These are phyloP conservation scores for Wickerhamiella sergipiensis DNA, from an alignment of 805 yeast species.

Conservation along the genomic window DNA sequence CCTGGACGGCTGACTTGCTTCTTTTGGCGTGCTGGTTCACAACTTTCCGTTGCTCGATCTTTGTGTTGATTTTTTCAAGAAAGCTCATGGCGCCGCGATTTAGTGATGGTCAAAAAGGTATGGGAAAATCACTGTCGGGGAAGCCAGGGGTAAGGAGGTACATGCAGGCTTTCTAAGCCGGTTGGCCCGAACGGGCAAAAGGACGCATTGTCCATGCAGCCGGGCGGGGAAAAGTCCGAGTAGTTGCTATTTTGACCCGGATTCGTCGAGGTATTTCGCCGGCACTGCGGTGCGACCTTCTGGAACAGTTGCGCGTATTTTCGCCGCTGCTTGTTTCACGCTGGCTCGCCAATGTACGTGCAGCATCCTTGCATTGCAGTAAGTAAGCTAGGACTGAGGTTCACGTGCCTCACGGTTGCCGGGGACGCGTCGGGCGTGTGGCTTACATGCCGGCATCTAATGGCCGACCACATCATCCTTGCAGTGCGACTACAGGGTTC, in stretches of 20 bases:
- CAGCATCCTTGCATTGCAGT: not conserved
- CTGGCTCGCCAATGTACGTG: not conserved
- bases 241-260: not conserved
- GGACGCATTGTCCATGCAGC: not conserved
- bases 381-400: not conserved
- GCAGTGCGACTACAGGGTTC: too few relatives aligned
- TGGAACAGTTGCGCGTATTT: not conserved
- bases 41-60: constrained; percentile 18
- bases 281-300: too few relatives aligned
- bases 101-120: not conserved
- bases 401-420: not conserved
- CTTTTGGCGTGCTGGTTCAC: constrained; percentile 19
- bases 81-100: constrained; percentile 8
- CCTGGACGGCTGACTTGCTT: constrained; percentile 16
- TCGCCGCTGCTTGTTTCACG: not conserved
- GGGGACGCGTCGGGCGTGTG: too few relatives aligned
- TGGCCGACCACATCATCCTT: too few relatives aligned
- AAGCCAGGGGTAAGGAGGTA: not conserved
- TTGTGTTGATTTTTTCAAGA: constrained; percentile 13
- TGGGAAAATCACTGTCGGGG: not conserved
- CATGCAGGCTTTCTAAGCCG: not conserved
- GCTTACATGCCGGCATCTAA: too few relatives aligned
- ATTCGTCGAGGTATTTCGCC: not conserved
- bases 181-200: not conserved
- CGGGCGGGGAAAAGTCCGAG: not conserved